Base-by-base conservation (phyloP, 371 early-diverging fungal genomes). In the Dinochytrium kinnereticum region DNA sequence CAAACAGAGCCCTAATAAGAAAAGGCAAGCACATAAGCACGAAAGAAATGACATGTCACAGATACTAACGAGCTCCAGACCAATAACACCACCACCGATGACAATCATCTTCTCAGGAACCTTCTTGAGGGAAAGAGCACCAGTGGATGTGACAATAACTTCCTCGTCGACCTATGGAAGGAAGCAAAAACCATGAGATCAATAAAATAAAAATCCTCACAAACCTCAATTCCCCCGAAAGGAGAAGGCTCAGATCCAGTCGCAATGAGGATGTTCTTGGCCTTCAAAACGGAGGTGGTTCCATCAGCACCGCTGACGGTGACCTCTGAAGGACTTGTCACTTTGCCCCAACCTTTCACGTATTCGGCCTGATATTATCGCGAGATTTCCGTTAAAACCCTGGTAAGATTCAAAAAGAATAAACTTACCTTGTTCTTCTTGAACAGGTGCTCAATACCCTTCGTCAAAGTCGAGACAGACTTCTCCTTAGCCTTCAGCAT, bases 21-120 rank as follows among this genome's bases (percentile, higher is more conserved):
- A 50, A 68, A 24, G 21, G 0, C 38, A 2, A 70, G 30, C 0
- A 28, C 13, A 69, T 51, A 70, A 55, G 17, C 30, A 39, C 37
- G n/a, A 33, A 36, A 28, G 24, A 2, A 15, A 53, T n/a, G 65
- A 51, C 21, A 53, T 26, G 7, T 7, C 38, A 24, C 26, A 49
- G 59, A 69, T 44, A 77, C 59, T 5, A 65, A 79, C 80, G 71
- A 97, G 88, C 86, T 98, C 99, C 59, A 98, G 92, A 72, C 98
- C 99, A 86, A 98, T 98, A 75, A 98, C 96, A 87, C 99, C 99
- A 74, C 95, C 99, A 78, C 99, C 99, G 81, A 98, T 98, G 68
- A 98, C 97, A 51, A 97, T 90, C 95, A 98, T 93, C 89, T 95
- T 96, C 88, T 97, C 92, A 75, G 98, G 98, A 26, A 98, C 93